These are phyloP conservation scores for Eucalyptus camaldulensis DNA, from an alignment of 345 rosid species.

Conservation along the genomic window DNA sequence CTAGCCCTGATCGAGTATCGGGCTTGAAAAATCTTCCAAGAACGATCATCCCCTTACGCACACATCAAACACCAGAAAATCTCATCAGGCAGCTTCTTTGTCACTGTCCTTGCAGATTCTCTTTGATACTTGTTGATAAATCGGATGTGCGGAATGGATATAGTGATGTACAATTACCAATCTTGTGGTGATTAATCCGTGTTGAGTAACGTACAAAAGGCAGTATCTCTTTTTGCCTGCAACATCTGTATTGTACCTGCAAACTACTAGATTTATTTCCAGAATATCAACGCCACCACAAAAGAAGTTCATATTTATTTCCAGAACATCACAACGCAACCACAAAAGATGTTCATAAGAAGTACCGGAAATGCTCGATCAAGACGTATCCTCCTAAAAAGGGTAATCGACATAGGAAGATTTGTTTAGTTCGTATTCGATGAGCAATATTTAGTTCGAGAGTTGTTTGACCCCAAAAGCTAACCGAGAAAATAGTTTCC, in stretches of 20 bases:
- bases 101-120: not conserved
- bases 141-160: not conserved
- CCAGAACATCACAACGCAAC: too few relatives aligned
- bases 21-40: not conserved
- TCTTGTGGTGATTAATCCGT: not conserved
- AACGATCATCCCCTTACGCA: rapidly evolving
- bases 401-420: too few relatives aligned
- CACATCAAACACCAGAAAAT: not conserved
- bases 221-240: not conserved
- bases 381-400: too few relatives aligned
- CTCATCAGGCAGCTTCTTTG: not conserved
- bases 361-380: too few relatives aligned
- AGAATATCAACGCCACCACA: too few relatives aligned
- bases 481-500: too few relatives aligned
- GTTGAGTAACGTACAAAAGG: not conserved
- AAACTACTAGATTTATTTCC: not conserved
- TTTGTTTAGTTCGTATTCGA: too few relatives aligned
- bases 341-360: too few relatives aligned
- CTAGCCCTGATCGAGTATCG: not conserved
- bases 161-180: too few relatives aligned
- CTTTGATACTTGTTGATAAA: not conserved
- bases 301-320: too few relatives aligned
- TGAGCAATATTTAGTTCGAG: too few relatives aligned
- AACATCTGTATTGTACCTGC: not conserved
- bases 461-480: too few relatives aligned